Base-by-base conservation (phyloP, 176 grass and related monocot species). In the Eremochloa ophiuroides region DNA sequence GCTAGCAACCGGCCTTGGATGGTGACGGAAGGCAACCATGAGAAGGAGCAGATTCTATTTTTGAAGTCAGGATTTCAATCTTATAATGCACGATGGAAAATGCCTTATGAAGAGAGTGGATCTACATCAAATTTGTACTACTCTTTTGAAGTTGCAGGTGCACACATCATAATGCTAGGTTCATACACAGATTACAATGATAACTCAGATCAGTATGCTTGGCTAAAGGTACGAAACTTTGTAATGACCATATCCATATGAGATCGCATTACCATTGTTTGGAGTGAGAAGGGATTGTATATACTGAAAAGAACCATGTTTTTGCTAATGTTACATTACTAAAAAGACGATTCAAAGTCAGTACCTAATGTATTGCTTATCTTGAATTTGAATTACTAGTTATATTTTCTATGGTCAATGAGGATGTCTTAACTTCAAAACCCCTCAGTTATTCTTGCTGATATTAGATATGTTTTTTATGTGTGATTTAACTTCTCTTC, bases 21-120 rank as follows among this genome's bases (percentile, higher is more conserved):
- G 95, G 92, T 95, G 47, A 98, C 95, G 4, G 88, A 98, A 90
- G 95, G 95, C 71, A 98, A 98, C 71, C 95, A 98, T 89, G 95
- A 98, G 85, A 95, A 93, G 75, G 95, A 98, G 80, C 81, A 39
- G 10, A 91, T 98, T 86, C 67, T 43, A n/a, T 86, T 95, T 55
- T 38, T 98, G 5, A 29, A 88, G 86, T 71, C 88, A 51, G 88
- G 86, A 58, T 98, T 98, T 91, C 86, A 88, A 66, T 91, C 95
- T 34, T 98, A 93, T 77, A 98, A 98, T 68, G 88, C 92, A 81
- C 82, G 95, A 82, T 95, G 95, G 95, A 95, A 95, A 82, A 98
- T 98, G 95, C 95, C 95, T 16, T 98, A 86, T 80, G 74, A 93
- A 79, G 95, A 98, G 77, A 91, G 95, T 56, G 90, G 82, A 42